Conservation (phyloP, 2,329 filamentous ascomycete genomes). For the Didymellaceae sp. region DNA sequence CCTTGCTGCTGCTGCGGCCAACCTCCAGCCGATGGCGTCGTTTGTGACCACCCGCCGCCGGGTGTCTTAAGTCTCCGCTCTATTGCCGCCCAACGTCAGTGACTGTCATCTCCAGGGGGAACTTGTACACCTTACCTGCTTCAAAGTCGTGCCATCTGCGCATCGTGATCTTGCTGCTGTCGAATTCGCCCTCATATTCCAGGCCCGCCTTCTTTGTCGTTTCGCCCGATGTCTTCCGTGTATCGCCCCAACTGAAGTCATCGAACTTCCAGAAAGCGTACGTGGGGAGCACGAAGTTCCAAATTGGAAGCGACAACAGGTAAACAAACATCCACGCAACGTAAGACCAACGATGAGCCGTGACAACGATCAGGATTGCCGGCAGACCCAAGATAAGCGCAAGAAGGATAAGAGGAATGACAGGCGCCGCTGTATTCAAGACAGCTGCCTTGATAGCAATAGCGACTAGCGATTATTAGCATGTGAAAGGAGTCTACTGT, state of each 20-base stretch:
- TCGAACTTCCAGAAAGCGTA: conserved; percentile 99
- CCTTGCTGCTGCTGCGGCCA: conserved; percentile 45
- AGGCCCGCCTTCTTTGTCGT: conserved; percentile 85
- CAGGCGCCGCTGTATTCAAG: conserved; percentile 65
- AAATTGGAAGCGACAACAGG: conserved; percentile 87
- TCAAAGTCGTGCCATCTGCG: conserved; percentile 97
- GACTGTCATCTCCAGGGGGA: conserved; percentile 22
- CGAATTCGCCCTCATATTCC: conserved; percentile 93
- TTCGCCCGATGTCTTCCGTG: conserved; percentile 91
- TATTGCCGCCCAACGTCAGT: conserved; percentile 41
- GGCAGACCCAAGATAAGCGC: conserved; percentile 92
- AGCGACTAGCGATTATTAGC: conserved; percentile 66
- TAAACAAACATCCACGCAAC: conserved; percentile 98
- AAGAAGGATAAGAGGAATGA: conserved; percentile 89
- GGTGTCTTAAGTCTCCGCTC: conserved; percentile 53
- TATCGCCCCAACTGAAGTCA: conserved; percentile 99
- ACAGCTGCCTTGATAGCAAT: conserved; percentile 78
- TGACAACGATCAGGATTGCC: conserved; percentile 87
- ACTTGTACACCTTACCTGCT: conserved; percentile 59
- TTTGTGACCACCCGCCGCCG: conserved; percentile 46
- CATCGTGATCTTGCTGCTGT: conserved; percentile 99
- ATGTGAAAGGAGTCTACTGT: conserved; percentile 1
- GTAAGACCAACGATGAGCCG: conserved; percentile 90
- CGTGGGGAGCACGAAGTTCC: conserved; percentile 93
- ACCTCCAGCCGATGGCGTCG: conserved; percentile 44